These are phyloP conservation scores for Phanerochaete sordida DNA, from an alignment of 768 basidiomycete species.

Conservation along the genomic window DNA sequence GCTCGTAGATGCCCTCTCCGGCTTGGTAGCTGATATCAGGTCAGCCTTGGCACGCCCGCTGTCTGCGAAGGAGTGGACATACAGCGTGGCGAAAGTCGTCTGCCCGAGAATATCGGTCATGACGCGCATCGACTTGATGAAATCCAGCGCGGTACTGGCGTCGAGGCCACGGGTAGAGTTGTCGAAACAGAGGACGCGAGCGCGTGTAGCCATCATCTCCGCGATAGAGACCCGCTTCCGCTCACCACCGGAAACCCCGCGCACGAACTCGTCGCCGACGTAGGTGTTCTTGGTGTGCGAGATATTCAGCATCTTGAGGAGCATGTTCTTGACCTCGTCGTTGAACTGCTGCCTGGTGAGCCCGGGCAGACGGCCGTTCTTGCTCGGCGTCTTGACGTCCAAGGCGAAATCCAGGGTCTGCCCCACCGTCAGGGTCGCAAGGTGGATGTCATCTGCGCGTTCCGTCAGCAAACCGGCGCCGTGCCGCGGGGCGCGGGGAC, in stretches of 20 bases:
- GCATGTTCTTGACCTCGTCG: constrained; percentile 51
- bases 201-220: constrained; percentile 83
- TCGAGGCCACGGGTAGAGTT: constrained; percentile 81
- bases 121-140: constrained; percentile 70
- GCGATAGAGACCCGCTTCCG: constrained; percentile 80
- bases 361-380: constrained; percentile 67
- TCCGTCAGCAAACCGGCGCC: not conserved
- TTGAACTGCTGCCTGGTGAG: constrained; percentile 59
- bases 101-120: constrained; percentile 82
- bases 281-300: constrained; percentile 74
- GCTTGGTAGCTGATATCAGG: constrained; percentile 44
- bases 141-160: constrained; percentile 87
- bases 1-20: constrained; percentile 69
- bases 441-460: constrained; percentile 68
- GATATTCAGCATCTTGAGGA: constrained; percentile 81
- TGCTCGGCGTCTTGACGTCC: constrained; percentile 72
- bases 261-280: constrained; percentile 85
- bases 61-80: constrained; percentile 25
- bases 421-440: constrained; percentile 76
- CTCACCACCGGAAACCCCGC: constrained; percentile 78
- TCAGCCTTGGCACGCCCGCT: not conserved
- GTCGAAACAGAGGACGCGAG: constrained; percentile 80
- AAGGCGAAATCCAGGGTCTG: constrained; percentile 73
- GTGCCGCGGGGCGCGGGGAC: not conserved
- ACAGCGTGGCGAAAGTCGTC: constrained; percentile 78